phyloP scores from a whole-genome alignment of 1,284 basidiomycete genomes.

The Austroboletus sp. region DNA sequence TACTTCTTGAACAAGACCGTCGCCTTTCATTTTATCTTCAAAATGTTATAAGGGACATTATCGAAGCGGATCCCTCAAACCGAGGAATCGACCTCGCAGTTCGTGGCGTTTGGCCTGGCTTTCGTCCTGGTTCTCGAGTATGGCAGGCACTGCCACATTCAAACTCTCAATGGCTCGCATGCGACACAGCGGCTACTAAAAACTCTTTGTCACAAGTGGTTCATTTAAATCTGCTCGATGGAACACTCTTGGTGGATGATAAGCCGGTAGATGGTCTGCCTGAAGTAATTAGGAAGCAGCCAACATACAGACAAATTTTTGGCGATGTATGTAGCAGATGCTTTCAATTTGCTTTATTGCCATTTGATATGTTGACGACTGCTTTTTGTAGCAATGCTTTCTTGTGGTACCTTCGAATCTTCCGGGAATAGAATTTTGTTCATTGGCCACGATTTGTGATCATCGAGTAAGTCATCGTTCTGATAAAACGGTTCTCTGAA shows the following conservation, averaged over 20 bases:
- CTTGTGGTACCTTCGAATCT: conserved; percentile 34
- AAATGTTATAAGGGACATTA: conserved; percentile 6
- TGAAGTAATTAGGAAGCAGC: conserved; percentile 27
- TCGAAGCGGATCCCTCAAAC: conserved; percentile 1
- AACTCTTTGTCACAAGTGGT: background rate
- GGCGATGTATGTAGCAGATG: conserved; percentile 19
- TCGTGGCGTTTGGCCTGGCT: conserved; percentile 29
- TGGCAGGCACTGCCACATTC: background rate
- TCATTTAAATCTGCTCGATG: background rate
- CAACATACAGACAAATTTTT: conserved; percentile 33
- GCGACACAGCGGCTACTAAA: background rate
- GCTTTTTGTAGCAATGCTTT: conserved; percentile 28
- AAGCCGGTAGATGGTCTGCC: conserved; percentile 38
- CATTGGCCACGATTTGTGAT: conserved; percentile 21
- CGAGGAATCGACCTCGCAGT: conserved; percentile 34
- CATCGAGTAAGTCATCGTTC: conserved; percentile 15
- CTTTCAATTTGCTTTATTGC: no score
- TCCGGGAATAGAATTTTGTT: conserved; percentile 34
- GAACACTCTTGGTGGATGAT: conserved; percentile 19
- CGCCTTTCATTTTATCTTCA: conserved; percentile 28
- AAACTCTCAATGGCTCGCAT: background rate
- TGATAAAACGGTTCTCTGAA: background rate
- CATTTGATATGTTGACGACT: background rate
- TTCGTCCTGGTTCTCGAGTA: background rate
- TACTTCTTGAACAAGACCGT: conserved; percentile 21